phyloP scores from a whole-genome alignment of 2,329 filamentous ascomycete genomes.

The Xylaria sp. region DNA sequence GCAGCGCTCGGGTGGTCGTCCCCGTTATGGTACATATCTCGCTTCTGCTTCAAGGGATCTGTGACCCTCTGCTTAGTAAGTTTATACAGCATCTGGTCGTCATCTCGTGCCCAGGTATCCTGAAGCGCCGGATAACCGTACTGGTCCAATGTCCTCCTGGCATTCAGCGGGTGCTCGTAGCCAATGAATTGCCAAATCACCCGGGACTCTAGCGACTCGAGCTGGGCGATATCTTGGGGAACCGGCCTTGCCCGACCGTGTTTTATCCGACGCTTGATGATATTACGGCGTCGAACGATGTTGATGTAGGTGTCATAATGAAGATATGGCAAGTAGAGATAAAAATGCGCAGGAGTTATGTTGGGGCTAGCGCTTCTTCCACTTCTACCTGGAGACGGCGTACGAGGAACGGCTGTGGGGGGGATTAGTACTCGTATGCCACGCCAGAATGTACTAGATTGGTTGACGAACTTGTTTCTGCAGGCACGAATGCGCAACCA shows the following conservation, averaged over 20 bases:
- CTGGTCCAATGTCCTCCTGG: conserved; percentile 71
- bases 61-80: conserved; percentile 63
- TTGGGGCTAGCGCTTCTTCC: conserved; percentile 46
- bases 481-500: conserved; percentile 59
- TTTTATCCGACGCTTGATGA: conserved; percentile 63
- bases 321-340: conserved; percentile 68
- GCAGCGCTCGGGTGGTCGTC: conserved; percentile 30
- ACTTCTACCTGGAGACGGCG: conserved; percentile 43
- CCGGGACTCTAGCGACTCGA: conserved; percentile 67
- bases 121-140: conserved; percentile 71
- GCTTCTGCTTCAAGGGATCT: conserved; percentile 37
- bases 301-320: conserved; percentile 73
- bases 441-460: conserved; percentile 4
- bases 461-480: conserved; percentile 48
- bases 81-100: conserved; percentile 76
- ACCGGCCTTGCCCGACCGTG: conserved; percentile 68
- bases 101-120: conserved; percentile 70
- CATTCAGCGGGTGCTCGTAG: conserved; percentile 70
- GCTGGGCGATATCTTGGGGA: conserved; percentile 63
- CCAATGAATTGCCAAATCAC: conserved; percentile 73
- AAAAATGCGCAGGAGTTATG: conserved; percentile 54
- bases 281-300: conserved; percentile 65
- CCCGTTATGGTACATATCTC: conserved; percentile 45
- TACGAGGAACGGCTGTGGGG: conserved; percentile 53
- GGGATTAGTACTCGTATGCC: conserved; percentile 4